Evolutionary conservation across 805 yeast species (phyloP).

Genomic region (Cyberlindnera americana): DNA sequence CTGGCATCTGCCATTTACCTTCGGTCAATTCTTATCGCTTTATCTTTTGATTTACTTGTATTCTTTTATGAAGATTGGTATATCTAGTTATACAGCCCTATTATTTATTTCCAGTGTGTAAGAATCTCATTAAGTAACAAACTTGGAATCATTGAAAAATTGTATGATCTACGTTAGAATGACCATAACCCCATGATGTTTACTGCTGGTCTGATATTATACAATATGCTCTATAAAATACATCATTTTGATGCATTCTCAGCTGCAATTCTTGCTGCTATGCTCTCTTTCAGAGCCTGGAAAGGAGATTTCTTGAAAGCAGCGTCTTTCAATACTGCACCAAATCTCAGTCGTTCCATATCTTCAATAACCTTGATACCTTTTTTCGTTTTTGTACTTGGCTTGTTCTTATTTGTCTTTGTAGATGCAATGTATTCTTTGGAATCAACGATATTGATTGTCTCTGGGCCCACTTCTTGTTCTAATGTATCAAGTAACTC

Average conservation of each 20-base stretch:
- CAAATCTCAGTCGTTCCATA: slow-evolving; percentile 57
- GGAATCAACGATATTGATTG: slow-evolving; percentile 22
- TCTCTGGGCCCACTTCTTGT: slow-evolving; percentile 14
- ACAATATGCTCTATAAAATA: slow-evolving; percentile 69
- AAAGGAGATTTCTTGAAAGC: slow-evolving; percentile 60
- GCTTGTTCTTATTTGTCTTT: slow-evolving; percentile 37
- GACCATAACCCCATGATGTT: no score
- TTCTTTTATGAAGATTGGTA: no score
- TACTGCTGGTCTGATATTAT: no score
- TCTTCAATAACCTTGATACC: slow-evolving; percentile 53
- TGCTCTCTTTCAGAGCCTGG: slow-evolving; percentile 59
- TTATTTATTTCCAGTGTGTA: no score
- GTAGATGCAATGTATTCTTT: slow-evolving; percentile 14
- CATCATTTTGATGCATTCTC: slow-evolving; percentile 27
- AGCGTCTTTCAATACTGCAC: slow-evolving; percentile 49
- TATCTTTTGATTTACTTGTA: no score
- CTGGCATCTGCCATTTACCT: no score
- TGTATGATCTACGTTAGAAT: no score
- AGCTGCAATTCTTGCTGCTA: slow-evolving; percentile 25
- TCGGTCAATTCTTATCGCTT: no score
- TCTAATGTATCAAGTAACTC: slow-evolving; percentile 56
- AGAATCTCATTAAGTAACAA: no score
- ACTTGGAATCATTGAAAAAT: slow-evolving; percentile 65
- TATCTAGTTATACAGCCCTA: no score
- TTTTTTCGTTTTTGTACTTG: slow-evolving; percentile 51